Evolutionary conservation across 78 protist genomes (phyloP).

Genomic region (Dictyostelium brefeldianum): DNA sequence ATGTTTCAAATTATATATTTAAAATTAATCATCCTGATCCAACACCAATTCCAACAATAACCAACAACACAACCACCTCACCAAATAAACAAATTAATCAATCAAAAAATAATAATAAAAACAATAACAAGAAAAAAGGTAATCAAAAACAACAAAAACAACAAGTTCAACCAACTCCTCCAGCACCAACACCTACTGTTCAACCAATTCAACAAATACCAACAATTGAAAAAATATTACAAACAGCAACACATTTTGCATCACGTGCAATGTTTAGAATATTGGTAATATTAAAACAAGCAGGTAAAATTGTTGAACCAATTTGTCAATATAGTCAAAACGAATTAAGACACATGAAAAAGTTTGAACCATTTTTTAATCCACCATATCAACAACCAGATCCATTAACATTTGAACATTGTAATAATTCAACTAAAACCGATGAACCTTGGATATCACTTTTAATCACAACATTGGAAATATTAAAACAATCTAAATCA

Average conservation of each 20-base stretch:
- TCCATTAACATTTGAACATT: slow-evolving; percentile 16
- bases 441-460: background rate
- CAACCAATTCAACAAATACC: slow-evolving; percentile 2
- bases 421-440: background rate
- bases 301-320: slow-evolving; percentile 4
- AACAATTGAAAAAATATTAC: slow-evolving; percentile 10
- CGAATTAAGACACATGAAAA: slow-evolving; percentile 25
- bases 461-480: background rate
- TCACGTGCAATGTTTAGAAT: slow-evolving; percentile 5
- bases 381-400: slow-evolving; percentile 77
- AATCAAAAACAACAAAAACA: background rate
- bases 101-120: background rate
- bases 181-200: background rate
- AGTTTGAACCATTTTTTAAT: slow-evolving; percentile 54
- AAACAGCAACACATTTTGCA: background rate
- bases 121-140: background rate
- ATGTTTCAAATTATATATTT: slow-evolving; percentile 11
- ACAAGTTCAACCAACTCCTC: background rate
- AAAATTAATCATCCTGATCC: background rate
- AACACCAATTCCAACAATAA: background rate
- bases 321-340: background rate
- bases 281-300: background rate
- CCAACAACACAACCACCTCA: too few relatives aligned
- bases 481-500: background rate
- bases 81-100: background rate